Evolutionary conservation across 306 rosid genomes (phyloP).

Genomic region (Ceratonia siliqua): DNA sequence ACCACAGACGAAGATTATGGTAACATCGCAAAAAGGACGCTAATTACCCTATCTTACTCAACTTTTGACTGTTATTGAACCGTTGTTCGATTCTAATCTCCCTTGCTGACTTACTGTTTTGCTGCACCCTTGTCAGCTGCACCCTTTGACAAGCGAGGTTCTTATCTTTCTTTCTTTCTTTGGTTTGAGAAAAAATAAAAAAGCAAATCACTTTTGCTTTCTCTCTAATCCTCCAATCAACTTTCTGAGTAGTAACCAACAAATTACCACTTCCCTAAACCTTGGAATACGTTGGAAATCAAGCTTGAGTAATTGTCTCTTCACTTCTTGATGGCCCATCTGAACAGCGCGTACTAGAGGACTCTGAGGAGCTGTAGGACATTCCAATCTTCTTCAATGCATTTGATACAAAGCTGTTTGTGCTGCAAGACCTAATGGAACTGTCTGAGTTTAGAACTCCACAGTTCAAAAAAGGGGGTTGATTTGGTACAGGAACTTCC

Average conservation of each 20-base stretch:
- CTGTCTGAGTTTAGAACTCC: constrained; percentile 42
- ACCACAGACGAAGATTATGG: neutral
- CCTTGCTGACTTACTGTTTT: neutral
- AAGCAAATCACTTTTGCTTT: neutral
- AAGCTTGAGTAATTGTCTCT: constrained; percentile 30
- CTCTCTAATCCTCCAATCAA: neutral
- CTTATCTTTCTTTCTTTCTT: constrained; percentile 6
- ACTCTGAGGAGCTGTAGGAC: constrained; percentile 48
- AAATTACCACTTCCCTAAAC: constrained; percentile 11
- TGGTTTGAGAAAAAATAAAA: no score
- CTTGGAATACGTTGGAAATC: constrained; percentile 16
- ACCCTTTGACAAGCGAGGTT: neutral
- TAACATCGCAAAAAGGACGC: neutral
- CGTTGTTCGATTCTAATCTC: neutral
- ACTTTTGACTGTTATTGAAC: constrained; percentile 14
- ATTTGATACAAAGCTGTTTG: constrained; percentile 49
- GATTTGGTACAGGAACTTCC: constrained; percentile 55
- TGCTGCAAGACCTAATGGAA: constrained; percentile 50
- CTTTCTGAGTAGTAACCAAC: neutral
- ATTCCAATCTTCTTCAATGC: constrained; percentile 49
- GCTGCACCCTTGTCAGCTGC: no score
- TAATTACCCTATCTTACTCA: neutral
- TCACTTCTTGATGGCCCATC: constrained; percentile 46
- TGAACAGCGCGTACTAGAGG: constrained; percentile 44
- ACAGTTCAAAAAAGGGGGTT: constrained; percentile 76